These are phyloP conservation scores for Vachellia collinsii DNA, from an alignment of 306 rosid genomes.

Conservation along the genomic window DNA sequence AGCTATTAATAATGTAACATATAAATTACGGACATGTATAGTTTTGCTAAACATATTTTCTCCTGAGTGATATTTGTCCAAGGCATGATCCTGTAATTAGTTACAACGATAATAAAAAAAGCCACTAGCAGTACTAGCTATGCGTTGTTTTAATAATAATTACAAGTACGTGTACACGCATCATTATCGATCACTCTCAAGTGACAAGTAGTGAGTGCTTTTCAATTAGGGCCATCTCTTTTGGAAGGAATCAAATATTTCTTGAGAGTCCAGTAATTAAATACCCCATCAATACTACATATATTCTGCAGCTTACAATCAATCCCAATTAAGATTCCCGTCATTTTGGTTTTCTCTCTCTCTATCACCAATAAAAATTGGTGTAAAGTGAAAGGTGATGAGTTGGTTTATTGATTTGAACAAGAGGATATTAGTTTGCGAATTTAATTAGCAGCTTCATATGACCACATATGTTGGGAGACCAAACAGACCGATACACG, in stretches of 20 bases:
- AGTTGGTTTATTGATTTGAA: conserved; percentile 7
- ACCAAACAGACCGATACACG: conserved; percentile 57
- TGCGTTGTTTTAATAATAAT: background rate
- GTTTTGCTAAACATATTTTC: no score
- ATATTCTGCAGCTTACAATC: conserved; percentile 43
- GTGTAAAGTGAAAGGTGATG: background rate
- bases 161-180: conserved; percentile 38
- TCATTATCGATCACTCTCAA: background rate
- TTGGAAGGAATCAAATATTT: conserved; percentile 13
- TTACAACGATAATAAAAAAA: background rate
- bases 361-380: conserved; percentile 27
- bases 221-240: conserved; percentile 3
- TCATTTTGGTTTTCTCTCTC: background rate
- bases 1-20: background rate
- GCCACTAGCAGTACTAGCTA: no score
- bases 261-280: background rate
- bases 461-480: conserved; percentile 56
- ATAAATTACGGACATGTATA: no score
- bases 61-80: background rate
- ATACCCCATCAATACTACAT: background rate
- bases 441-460: conserved; percentile 34
- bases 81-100: background rate
- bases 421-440: conserved; percentile 13
- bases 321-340: conserved; percentile 28
- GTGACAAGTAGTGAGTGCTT: background rate